Base-by-base conservation (phyloP, 2,329 filamentous ascomycete genomes). In the Ciborinia camelliae region DNA sequence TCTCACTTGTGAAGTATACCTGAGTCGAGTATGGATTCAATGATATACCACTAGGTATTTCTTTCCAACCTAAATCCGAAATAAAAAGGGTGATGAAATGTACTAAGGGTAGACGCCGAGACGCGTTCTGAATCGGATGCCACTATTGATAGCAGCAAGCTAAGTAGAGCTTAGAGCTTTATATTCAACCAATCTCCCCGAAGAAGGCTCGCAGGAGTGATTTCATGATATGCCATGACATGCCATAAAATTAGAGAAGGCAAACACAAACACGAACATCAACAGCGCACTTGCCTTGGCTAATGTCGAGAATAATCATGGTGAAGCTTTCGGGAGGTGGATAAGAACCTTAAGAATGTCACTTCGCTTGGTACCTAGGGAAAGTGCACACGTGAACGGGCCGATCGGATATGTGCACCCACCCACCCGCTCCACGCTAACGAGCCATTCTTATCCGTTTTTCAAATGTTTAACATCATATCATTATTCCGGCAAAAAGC, bases 301-400 rank as follows among this genome's bases (percentile, higher is more conserved):
- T n/a, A 12, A 32, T 5, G 18, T 32, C 14, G 54, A 32, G 54
- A 15, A 30, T 30, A 30, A 32, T 32, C 15, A 14, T 32, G 26
- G 23, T 57, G 39, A 57, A 45, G 39, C 26, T 57, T 45, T 57
- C 26, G 52, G 15, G 54, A 57, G 20, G 18, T n/a, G 37, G 53
- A 43, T 43, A 28, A 26, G 37, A 30, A 57, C 20, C 18, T 57
- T 15, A 32, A 43, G 39, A 57, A 32, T 9, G 28, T 20, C 12
- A 6, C 26, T 8, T 45, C 20, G 12, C 28, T 57, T 15, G 28
- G 10, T 28, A 41, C n/a, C n/a, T n/a, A n/a, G n/a, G 23, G 23
- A 55, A 43, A 55, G 53, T 43, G 23, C 26, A 5, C 54, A 57
- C 54, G 39, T 57, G 39, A 45, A 7, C 39, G 39, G 23, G 39